A percentile compares a stretch with the other conserved stretches of the same genome.
phyloP scores from a whole-genome alignment of 495 filamentous ascomycete genomes.

The Gamarada debralockiae region DNA sequence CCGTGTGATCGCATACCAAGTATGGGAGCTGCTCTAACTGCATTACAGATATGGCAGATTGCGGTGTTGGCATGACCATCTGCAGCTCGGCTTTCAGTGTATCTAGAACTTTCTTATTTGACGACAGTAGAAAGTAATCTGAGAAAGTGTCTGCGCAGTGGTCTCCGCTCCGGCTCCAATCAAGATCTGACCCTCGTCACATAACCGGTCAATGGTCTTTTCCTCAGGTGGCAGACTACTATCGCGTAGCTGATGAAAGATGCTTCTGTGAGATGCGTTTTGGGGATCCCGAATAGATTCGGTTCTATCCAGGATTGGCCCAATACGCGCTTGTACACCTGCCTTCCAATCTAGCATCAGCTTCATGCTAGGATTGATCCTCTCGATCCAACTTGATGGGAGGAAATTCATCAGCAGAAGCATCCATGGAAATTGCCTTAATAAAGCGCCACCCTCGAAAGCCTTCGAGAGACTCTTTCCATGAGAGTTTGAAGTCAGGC shows the following conservation, averaged over 20 bases:
- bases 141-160: background rate
- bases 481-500: background rate
- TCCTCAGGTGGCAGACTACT: background rate
- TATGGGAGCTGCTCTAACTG: too few relatives aligned
- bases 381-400: background rate
- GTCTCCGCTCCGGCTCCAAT: background rate
- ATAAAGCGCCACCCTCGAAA: background rate
- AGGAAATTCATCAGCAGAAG: conserved; percentile 2
- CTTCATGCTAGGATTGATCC: background rate
- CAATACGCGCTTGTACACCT: background rate
- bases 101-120: background rate
- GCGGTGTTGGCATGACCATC: background rate
- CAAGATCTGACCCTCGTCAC: background rate
- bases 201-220: background rate
- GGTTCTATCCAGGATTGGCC: background rate
- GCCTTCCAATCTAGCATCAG: background rate
- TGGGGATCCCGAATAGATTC: background rate
- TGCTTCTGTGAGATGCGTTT: background rate
- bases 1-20: too few relatives aligned
- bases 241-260: background rate
- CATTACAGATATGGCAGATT: background rate
- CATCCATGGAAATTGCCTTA: conserved; percentile 2
- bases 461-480: background rate
- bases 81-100: background rate
- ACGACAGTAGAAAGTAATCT: background rate